These are phyloP conservation scores for Chaetomium tenue DNA, from an alignment of 495 filamentous ascomycete genomes.

Conservation along the genomic window DNA sequence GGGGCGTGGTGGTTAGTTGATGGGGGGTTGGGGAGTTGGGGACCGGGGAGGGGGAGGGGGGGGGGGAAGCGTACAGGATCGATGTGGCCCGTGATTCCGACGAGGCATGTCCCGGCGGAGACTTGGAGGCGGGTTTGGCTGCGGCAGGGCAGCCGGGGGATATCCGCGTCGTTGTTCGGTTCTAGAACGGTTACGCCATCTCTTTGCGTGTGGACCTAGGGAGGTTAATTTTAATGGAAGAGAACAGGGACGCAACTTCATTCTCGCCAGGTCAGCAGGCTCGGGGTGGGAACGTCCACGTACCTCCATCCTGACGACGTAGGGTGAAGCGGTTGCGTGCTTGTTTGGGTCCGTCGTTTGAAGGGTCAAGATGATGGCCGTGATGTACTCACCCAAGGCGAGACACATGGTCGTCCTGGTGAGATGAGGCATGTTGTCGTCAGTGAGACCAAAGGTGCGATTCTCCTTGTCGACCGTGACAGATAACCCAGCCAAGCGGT, in stretches of 20 bases:
- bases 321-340: neutral
- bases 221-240: too few relatives aligned
- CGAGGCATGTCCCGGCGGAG: neutral
- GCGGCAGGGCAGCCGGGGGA: neutral
- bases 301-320: neutral
- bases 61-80: neutral
- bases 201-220: neutral
- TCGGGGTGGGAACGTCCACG: too few relatives aligned
- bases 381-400: neutral
- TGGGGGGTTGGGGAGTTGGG: neutral
- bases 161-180: neutral
- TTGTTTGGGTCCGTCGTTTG: neutral
- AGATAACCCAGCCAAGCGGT: neutral
- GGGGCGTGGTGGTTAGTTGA: neutral
- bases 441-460: neutral
- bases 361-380: neutral
- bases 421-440: neutral
- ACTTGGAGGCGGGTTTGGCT: neutral
- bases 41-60: neutral
- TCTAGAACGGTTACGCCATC: neutral
- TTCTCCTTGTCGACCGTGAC: neutral
- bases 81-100: conserved; percentile 1
- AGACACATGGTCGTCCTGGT: neutral
- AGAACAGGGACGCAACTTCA: too few relatives aligned
- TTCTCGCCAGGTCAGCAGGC: too few relatives aligned